Base-by-base conservation (phyloP, 2,329 filamentous ascomycete species). In the Parastagonospora avenae region DNA sequence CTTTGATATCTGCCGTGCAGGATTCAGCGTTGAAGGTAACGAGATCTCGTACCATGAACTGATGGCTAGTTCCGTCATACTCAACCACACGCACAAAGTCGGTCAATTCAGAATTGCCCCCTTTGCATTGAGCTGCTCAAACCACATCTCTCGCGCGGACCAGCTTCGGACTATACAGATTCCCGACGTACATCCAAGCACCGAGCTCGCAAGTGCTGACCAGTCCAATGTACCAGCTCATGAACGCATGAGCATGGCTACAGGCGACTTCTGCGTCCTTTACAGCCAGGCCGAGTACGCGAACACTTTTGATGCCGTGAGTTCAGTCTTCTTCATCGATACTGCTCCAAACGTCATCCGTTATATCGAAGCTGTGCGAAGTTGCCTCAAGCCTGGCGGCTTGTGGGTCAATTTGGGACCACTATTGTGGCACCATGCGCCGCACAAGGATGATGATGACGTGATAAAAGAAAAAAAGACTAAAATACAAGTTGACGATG, bases 31-130 rank as follows among this genome's bases (percentile, higher is more conserved):
- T 0, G 92, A 97, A 72, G 93, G 93, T 27, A 97, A 97, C 68
- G 79, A 99, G 75, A 96, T 97, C 55, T 97, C 92, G 2, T 97
- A 96, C 68, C 94, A 99, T 72, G 91, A 96, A 71, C 83, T 99
- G n/a, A 80, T 97, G 50, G 91, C 91, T 1, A 95, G 90, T 50
- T 84, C 83, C 55, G 85, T 90, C 68, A 83, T 92, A 12, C 82
- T 92, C 41, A 92, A 93, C 71, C 81, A 80, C 62, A 90, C 87
- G 4, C 63, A 77, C 0, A 68, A 72, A 2, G 82, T 82, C 0
- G 80, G 81, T 12, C 80, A 89, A 54, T 91, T 92, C 73, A 85
- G 80, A 8, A 80, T 99, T 44, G 90, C 89, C 66, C 94, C 94
- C 0, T 99, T 93, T 84, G 85, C 91, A 3, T 84, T 94, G 57